Base-by-base conservation (phyloP, 345 rosid species). In the Salix viminalis region DNA sequence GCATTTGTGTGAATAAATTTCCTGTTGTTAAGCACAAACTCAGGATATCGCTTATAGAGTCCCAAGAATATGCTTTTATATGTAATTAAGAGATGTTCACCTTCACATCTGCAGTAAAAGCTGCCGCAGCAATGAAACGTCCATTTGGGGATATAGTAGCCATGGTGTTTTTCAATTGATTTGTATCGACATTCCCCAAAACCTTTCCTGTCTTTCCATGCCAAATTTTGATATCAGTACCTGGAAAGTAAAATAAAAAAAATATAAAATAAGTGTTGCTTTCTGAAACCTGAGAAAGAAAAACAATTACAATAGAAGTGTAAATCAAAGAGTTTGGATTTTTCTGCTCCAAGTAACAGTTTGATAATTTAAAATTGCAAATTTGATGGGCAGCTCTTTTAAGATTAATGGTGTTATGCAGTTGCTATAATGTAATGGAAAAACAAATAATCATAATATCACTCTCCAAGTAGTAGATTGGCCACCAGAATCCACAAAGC, bases 91-190 rank as follows among this genome's bases (percentile, higher is more conserved):
- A 68, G 60, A 70, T 21, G 52, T 34, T 82, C 70, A 96, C 99
- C 97, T 96, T 96, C 70, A 96, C 99, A 88, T 94, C 98, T 13
- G 99, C 99, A 39, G 98, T 93, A 84, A 96, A 96, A 46, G 99
- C 98, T 46, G 99, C 99, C 61, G 98, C 97, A 75, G 99, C 98
- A 84, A 96, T 69, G 77, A 96, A 96, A 42, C 97, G 98, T 39
- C 99, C 99, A 89, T 94, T 91, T 62, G 99, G 97, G 67, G 99
- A 96, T 76, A 96, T 80, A 71, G 91, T 84, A 76, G 94, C 95
- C 97, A 91, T 96, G 74, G 79, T 87, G 81, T 96, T 96, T 84
- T 93, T 96, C 87, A 96, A 84, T 78, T 94, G 99, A 86, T 96
- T 96, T 76, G 99, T 91, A 83, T 96, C 99, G 23, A 90, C 97